phyloP scores from a whole-genome alignment of 371 early-diverging fungal genomes.

The Saksenaea oblongispora region DNA sequence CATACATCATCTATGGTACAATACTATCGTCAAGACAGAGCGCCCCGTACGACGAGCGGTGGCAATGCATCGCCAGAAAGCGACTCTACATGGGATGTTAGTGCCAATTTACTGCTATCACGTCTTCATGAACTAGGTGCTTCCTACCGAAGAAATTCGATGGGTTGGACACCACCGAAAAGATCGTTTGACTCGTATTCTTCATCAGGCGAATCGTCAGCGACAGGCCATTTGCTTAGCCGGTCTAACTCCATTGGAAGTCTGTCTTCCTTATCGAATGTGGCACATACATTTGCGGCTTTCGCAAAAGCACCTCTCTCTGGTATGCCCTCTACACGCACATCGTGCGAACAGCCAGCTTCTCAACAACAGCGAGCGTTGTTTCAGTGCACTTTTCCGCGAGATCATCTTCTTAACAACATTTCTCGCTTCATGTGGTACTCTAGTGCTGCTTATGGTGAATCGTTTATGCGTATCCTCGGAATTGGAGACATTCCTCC shows the following conservation, averaged over 20 bases:
- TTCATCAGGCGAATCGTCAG: neutral
- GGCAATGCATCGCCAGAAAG: too few species aligned
- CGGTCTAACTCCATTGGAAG: conserved; percentile 36
- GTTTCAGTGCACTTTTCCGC: conserved; percentile 51
- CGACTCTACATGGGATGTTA: neutral
- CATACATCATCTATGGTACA: too few species aligned
- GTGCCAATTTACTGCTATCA: neutral
- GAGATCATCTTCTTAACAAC: conserved; percentile 67
- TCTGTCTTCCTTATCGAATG: conserved; percentile 32
- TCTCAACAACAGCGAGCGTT: too few species aligned
- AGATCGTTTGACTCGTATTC: too few species aligned
- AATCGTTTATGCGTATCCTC: conserved; percentile 80
- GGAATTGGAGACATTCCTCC: conserved; percentile 71
- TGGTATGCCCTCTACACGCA: neutral
- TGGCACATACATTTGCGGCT: conserved; percentile 22
- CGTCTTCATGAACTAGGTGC: neutral
- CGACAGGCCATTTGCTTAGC: neutral
- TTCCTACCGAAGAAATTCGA: neutral
- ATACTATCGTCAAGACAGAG: too few species aligned
- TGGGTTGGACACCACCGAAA: neutral
- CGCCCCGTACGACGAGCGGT: too few species aligned
- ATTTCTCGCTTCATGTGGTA: conserved; percentile 77
- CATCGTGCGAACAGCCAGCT: neutral
- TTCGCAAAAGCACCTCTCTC: conserved; percentile 9
- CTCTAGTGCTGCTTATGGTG: conserved; percentile 81